Evolutionary conservation across 345 rosid genomes (phyloP).

Genomic region (Salix udensis): DNA sequence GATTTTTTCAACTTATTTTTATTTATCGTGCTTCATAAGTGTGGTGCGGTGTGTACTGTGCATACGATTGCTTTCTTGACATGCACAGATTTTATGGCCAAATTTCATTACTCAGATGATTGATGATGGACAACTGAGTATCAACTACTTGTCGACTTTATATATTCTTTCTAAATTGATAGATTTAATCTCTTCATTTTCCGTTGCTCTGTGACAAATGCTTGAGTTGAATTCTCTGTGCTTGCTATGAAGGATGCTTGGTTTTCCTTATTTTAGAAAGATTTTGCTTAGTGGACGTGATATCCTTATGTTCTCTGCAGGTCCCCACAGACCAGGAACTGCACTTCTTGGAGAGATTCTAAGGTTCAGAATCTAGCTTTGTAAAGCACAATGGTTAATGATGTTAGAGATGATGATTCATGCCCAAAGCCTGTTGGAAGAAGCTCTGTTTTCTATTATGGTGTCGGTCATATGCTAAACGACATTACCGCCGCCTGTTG

Average conservation of each 20-base stretch:
- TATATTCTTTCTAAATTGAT: no score
- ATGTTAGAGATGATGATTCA: constrained; percentile 45
- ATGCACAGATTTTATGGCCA: no score
- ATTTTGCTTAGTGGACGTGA: neutral
- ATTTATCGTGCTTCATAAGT: neutral
- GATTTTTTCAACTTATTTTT: neutral
- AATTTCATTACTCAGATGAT: no score
- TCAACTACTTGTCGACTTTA: no score
- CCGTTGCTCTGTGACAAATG: neutral
- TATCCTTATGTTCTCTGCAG: neutral
- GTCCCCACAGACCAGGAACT: neutral
- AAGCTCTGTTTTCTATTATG: constrained; percentile 69
- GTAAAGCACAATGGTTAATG: constrained; percentile 23
- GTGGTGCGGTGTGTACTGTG: no score
- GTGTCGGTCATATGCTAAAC: constrained; percentile 92
- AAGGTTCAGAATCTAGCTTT: neutral
- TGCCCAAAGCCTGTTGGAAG: constrained; percentile 59
- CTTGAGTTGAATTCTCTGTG: neutral
- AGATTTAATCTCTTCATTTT: no score
- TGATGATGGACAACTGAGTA: no score
- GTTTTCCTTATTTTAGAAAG: neutral
- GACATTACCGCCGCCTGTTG: constrained; percentile 96
- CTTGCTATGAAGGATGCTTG: neutral
- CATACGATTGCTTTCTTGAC: no score
- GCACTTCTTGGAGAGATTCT: neutral